These are phyloP conservation scores for Penicillium sclerotiorum DNA, from an alignment of 2,329 filamentous ascomycete species.

Conservation along the genomic window DNA sequence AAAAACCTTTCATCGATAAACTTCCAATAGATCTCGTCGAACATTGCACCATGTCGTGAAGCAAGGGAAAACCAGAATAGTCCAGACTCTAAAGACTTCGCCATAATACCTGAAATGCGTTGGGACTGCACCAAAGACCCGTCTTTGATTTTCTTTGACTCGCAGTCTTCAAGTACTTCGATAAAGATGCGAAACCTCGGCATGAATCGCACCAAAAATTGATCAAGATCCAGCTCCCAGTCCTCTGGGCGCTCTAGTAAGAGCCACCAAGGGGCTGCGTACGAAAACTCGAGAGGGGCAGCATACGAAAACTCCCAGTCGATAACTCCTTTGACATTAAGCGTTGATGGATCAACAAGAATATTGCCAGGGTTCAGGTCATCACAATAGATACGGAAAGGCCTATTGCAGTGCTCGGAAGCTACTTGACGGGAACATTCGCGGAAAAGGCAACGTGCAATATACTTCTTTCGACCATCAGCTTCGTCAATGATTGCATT, in stretches of 20 bases:
- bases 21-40: constrained; percentile 35
- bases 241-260: constrained; percentile 30
- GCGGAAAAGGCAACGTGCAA: constrained; percentile 27
- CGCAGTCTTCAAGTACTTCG: constrained; percentile 28
- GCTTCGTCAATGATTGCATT: constrained; percentile 25
- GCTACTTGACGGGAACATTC: constrained; percentile 24
- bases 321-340: constrained; percentile 24
- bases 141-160: constrained; percentile 21
- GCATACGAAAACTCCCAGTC: constrained; percentile 35
- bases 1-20: constrained; percentile 30
- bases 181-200: constrained; percentile 27
- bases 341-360: constrained; percentile 23
- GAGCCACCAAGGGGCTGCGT: constrained; percentile 33
- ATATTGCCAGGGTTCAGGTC: constrained; percentile 33
- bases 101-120: constrained; percentile 28
- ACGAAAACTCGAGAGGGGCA: constrained; percentile 28
- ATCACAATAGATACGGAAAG: constrained; percentile 35
- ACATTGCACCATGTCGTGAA: constrained; percentile 27
- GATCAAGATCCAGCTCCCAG: constrained; percentile 29
- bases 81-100: constrained; percentile 27
- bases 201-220: constrained; percentile 27
- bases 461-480: constrained; percentile 32
- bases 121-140: constrained; percentile 19
- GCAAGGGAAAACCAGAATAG: constrained; percentile 34
- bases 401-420: constrained; percentile 21